Conservation (phyloP, 345 rosid species). For the Citrus australasica region DNA sequence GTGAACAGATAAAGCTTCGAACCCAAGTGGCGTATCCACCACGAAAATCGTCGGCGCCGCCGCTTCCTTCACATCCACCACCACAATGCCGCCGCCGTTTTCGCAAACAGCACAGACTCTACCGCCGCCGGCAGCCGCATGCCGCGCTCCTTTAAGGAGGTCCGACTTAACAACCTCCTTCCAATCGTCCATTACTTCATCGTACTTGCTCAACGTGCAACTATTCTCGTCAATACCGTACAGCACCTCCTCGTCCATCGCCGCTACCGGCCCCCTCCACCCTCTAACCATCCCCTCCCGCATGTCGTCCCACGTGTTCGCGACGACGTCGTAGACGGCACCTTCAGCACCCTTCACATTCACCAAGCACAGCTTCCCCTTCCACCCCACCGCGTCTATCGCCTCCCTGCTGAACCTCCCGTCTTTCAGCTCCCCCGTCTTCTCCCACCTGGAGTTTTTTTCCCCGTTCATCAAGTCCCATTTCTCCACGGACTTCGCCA, state of each 20-base stretch:
- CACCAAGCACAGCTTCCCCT: slow-evolving; percentile 51
- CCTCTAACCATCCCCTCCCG: slow-evolving; percentile 45
- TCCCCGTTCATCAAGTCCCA: slow-evolving; percentile 15
- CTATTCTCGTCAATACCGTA: slow-evolving; percentile 36
- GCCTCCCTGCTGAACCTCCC: slow-evolving; percentile 49
- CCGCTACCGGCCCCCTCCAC: slow-evolving; percentile 51
- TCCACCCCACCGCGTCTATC: slow-evolving; percentile 48
- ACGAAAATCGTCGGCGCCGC: slow-evolving; percentile 21
- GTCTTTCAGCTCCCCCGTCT: slow-evolving; percentile 26
- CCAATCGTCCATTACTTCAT: slow-evolving; percentile 37
- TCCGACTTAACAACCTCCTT: slow-evolving; percentile 19
- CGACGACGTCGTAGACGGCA: slow-evolving; percentile 26
- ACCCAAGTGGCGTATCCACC: slow-evolving; percentile 32
- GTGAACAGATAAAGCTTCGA: background rate
- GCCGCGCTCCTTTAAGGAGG: slow-evolving; percentile 35
- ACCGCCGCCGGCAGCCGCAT: slow-evolving; percentile 39
- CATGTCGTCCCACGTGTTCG: slow-evolving; percentile 40
- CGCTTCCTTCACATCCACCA: slow-evolving; percentile 32
- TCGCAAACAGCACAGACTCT: slow-evolving; percentile 34
- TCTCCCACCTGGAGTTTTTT: slow-evolving; percentile 30
- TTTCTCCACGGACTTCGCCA: slow-evolving; percentile 37
- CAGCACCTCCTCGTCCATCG: slow-evolving; percentile 47
- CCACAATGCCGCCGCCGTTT: slow-evolving; percentile 19
- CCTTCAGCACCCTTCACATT: slow-evolving; percentile 42
- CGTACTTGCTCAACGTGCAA: slow-evolving; percentile 35